A percentile compares a stretch with the other conserved stretches of the same genome.
Evolutionary conservation across 192 early-diverging fungal genomes (phyloP).

Genomic region (Ambispora gerdemannii): DNA sequence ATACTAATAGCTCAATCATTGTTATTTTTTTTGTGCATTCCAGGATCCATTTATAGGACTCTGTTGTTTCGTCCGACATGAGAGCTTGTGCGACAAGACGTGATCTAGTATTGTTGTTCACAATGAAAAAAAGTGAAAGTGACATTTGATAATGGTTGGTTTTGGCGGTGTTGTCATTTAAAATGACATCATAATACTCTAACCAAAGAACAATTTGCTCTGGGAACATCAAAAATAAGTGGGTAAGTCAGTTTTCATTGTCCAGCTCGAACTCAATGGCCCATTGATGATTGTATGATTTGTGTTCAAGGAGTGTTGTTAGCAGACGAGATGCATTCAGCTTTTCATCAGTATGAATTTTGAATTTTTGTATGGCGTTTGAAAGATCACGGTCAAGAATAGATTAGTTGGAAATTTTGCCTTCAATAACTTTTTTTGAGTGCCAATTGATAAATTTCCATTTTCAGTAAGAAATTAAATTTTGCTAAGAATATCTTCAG

Average conservation of each 20-base stretch:
- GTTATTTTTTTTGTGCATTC: neutral
- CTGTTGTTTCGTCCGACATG: neutral
- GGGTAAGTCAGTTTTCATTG: neutral
- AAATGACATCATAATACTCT: neutral
- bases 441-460: neutral
- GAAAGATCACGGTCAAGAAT: conserved; percentile 1
- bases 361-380: conserved; percentile 6
- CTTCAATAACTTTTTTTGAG: neutral
- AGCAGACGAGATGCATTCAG: neutral
- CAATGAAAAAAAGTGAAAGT: conserved; percentile 12
- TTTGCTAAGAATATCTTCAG: too few species aligned
- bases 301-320: neutral
- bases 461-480: too few species aligned
- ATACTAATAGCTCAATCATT: neutral
- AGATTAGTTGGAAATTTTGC: neutral
- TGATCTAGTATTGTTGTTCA: conserved; percentile 11
- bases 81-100: conserved; percentile 1
- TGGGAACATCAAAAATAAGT: neutral
- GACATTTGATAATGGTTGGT: conserved; percentile 11
- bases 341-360: neutral
- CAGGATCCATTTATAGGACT: conserved; percentile 6
- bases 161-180: neutral
- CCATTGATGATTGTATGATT: too few species aligned
- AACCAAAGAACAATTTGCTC: neutral
- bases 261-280: conserved; percentile 9